Percentiles rank a stretch among this genome's conserved stretches.
These are phyloP conservation scores for Phyllosticta paracitricarpa DNA, from an alignment of 2,329 filamentous ascomycete species.

Conservation along the genomic window DNA sequence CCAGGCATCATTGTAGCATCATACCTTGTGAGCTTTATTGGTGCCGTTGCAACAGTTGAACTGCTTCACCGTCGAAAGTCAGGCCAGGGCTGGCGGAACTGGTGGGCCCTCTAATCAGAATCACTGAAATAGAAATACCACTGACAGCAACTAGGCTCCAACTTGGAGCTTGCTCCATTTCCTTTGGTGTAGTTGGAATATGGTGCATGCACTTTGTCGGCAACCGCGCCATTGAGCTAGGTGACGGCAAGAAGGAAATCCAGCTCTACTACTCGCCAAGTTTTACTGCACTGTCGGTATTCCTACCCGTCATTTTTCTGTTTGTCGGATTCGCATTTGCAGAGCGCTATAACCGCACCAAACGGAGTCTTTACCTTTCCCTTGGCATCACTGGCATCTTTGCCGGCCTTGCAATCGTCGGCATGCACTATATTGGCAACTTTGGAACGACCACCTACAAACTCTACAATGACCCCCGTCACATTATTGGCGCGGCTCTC, in stretches of 20 bases:
- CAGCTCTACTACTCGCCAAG: constrained; percentile 65
- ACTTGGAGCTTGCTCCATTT: constrained; percentile 30
- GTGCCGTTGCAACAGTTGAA: constrained; percentile 70
- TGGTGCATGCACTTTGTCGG: constrained; percentile 68
- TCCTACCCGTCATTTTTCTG: constrained; percentile 68
- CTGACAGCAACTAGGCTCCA: constrained; percentile 26
- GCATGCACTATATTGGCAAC: constrained; percentile 86
- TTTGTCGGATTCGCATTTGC: constrained; percentile 61
- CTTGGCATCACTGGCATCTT: constrained; percentile 53
- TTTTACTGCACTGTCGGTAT: constrained; percentile 68
- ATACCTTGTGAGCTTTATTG: constrained; percentile 61
- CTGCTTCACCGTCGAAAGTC: constrained; percentile 68
- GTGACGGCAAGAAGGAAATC: constrained; percentile 46
- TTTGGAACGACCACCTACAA: constrained; percentile 69
- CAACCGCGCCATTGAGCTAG: constrained; percentile 67
- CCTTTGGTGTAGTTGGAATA: constrained; percentile 40
- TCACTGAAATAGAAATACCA: background rate
- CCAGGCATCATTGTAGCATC: constrained; percentile 51
- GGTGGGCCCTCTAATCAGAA: constrained; percentile 38
- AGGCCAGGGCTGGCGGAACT: constrained; percentile 57
- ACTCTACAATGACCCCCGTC: constrained; percentile 49
- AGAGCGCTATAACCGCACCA: constrained; percentile 31
- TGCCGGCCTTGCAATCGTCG: constrained; percentile 65
- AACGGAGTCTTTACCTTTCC: constrained; percentile 18
- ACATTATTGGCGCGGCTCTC: constrained; percentile 57